These are phyloP conservation scores for Knoxdaviesia capensis DNA, from an alignment of 2,329 filamentous ascomycete genomes.

Conservation along the genomic window DNA sequence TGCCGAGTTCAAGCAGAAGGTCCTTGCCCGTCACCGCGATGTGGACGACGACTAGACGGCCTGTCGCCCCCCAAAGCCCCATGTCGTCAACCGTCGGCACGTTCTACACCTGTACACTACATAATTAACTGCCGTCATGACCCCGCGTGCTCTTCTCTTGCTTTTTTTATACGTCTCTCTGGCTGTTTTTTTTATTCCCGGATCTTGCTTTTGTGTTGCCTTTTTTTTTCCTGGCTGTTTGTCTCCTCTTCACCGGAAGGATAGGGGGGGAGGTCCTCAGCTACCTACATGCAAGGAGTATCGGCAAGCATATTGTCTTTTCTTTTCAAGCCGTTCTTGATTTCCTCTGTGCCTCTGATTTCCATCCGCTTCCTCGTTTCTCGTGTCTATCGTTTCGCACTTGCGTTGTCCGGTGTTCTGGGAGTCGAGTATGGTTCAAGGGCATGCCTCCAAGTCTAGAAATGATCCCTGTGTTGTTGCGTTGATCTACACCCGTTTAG, in stretches of 20 bases:
- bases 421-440: no score
- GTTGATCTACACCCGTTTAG: no score
- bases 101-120: not conserved
- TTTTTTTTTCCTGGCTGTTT: slow-evolving; percentile 8
- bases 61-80: not conserved
- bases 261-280: no score
- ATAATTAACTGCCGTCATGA: not conserved
- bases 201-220: slow-evolving; percentile 7
- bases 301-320: no score
- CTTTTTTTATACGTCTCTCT: not conserved
- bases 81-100: not conserved
- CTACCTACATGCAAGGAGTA: no score
- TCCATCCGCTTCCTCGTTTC: no score
- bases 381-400: no score
- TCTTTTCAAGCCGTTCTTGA: no score
- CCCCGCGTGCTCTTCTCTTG: not conserved
- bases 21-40: slow-evolving; percentile 39
- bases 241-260: slow-evolving; percentile 7
- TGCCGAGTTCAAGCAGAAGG: slow-evolving; percentile 69
- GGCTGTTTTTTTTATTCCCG: slow-evolving; percentile 1
- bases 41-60: slow-evolving; percentile 37
- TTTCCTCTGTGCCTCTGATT: no score
- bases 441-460: no score
- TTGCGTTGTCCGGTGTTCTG: no score
- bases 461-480: no score